Base-by-base conservation (phyloP, 768 basidiomycete genomes). In the Favolaschia claudopus region DNA sequence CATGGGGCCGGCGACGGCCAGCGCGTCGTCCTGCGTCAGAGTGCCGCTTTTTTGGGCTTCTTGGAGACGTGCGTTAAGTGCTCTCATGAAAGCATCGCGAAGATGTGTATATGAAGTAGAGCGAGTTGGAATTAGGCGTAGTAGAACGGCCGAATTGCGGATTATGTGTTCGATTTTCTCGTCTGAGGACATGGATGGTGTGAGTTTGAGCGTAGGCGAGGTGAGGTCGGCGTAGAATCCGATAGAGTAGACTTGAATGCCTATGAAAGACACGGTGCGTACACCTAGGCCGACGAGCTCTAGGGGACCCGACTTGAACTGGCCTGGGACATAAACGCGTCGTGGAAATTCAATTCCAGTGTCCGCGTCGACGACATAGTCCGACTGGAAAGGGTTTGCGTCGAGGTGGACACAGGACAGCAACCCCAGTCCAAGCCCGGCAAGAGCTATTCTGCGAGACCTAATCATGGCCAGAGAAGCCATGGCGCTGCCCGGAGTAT, bases 141-240 rank as follows among this genome's bases (percentile, higher is more conserved):
- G 76, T 19, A 89, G 80, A 62, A 92, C 93, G 0, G 89, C 81
- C 3, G 87, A 82, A 59, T 86, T 90, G 42, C 78, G 77, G 43
- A 93, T 74, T 48, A 94, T 85, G 55, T 89, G 74, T 46, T 84
- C 76, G 17, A 93, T 80, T 70, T 92, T 92, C 64, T 93, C 86
- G 22, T 92, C 88, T 0, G 86, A 76, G 1, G 82, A 75, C 67
- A 91, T 82, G 33, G 75, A 73, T 33, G 19, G 10, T 67, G 77
- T 48, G 48, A 89, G 89, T 50, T 82, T 80, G 55, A 92, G 78
- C 37, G 79, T 81, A 1, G 88, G 84, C 60, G 87, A 84, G n/a
- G 77, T 67, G 39, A 94, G 75, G 70, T 96, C 93, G 7, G 92
- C 90, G 72, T 96, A 97, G 75, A 97, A 94, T 2, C 85, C 95